Evolutionary conservation across 2,329 filamentous ascomycete species (phyloP).

Genomic region (Thelonectria blattea): DNA sequence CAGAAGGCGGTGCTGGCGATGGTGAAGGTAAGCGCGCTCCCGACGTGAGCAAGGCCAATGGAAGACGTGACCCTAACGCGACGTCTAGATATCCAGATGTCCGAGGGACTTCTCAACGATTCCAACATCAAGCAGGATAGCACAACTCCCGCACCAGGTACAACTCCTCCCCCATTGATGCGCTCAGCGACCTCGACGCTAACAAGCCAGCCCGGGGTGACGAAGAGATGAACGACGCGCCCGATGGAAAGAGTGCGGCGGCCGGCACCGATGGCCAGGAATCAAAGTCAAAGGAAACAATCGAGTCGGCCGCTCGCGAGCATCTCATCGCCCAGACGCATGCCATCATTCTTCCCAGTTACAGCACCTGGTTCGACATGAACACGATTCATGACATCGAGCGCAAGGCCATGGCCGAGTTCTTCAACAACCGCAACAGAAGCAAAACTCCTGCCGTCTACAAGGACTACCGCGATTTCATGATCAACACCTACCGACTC

Average conservation of each 20-base stretch:
- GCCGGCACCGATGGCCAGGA: slow-evolving; percentile 59
- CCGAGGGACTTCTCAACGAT: slow-evolving; percentile 55
- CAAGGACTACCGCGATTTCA: slow-evolving; percentile 99
- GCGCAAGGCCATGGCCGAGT: slow-evolving; percentile 93
- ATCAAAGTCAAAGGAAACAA: slow-evolving; percentile 76
- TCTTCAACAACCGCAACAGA: slow-evolving; percentile 97
- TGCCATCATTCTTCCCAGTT: slow-evolving; percentile 94
- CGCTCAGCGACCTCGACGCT: slow-evolving; percentile 62
- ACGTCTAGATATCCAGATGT: slow-evolving; percentile 68
- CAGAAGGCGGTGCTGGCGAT: slow-evolving; percentile 48
- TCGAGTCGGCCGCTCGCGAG: slow-evolving; percentile 86
- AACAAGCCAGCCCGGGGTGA: slow-evolving; percentile 71
- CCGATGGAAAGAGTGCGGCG: slow-evolving; percentile 57
- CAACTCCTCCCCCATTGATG: slow-evolving; percentile 69
- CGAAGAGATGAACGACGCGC: slow-evolving; percentile 79
- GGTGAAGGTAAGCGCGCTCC: slow-evolving; percentile 52
- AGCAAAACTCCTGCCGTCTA: slow-evolving; percentile 98
- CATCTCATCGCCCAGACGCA: slow-evolving; percentile 94
- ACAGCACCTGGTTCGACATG: slow-evolving; percentile 99
- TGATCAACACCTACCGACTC: slow-evolving; percentile 98
- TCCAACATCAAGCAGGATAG: slow-evolving; percentile 66
- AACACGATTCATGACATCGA: slow-evolving; percentile 88
- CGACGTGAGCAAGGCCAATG: background rate
- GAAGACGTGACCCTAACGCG: slow-evolving; percentile 26
- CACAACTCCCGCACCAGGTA: slow-evolving; percentile 62